Base-by-base conservation (phyloP, 257 asterid species). In the Nicotiana noctiflora region DNA sequence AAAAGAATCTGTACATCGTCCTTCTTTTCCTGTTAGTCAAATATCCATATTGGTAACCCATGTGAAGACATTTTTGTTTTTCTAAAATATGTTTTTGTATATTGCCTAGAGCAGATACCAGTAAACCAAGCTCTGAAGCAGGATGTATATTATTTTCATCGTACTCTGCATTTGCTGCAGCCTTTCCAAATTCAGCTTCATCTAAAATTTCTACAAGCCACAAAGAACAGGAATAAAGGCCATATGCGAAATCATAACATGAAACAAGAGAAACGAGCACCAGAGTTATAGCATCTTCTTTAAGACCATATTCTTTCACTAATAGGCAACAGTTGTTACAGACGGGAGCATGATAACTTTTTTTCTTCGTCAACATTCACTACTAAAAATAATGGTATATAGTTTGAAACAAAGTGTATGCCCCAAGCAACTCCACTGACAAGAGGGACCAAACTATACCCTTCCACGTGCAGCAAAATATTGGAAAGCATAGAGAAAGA, bases 61-160 rank as follows among this genome's bases (percentile, higher is more conserved):
- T 31, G 25, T 19, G 51, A 46, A 79, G 61, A 21, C 51, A 44
- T 23, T 6, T 32, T 79, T 10, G 29, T 63, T 15, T 77, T 57
- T 27, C 67, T 21, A 79, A 44, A 51, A 59, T 64, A 67, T 72
- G 63, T 3, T 19, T 68, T 37, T 70, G 59, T 61, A 37, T 44
- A 23, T 63, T 76, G 64, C 68, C 52, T 81, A 37, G 56, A 80
- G 77, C 31, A 89, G 89, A 66, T 70, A 91, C 97, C 97, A 82
- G 85, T 84, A 94, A 88, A 76, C 91, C 98, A 78, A 94, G 97
- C 51, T 82, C 84, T 13, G 84, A 84, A 75, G 98, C 96, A 85
- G 92, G 5, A 77, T 79, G 10, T 46, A 81, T 18, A 32, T 86
- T 25, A 79, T 80, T 88, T 83, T 93, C 98, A 77, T 93, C 93